Conservation (phyloP, 1,284 basidiomycete genomes). For the Ceratobasidium sp. region DNA sequence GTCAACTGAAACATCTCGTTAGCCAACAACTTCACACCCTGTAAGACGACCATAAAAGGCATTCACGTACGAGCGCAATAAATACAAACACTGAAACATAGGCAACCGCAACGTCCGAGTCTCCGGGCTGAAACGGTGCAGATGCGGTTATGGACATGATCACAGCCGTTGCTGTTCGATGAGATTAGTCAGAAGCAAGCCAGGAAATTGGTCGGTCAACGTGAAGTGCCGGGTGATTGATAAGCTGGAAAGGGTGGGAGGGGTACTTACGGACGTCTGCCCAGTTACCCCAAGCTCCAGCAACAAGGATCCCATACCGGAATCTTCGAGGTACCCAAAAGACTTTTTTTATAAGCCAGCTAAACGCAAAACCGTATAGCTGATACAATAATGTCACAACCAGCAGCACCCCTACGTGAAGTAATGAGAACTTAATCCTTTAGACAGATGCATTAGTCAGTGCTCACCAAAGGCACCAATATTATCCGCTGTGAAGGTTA, state of each 20-base stretch:
- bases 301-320: conserved; percentile 70
- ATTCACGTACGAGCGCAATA: conserved; percentile 59
- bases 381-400: conserved; percentile 66
- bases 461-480: conserved; percentile 62
- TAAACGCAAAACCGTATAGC: conserved; percentile 64
- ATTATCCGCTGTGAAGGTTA: conserved; percentile 74
- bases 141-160: conserved; percentile 65
- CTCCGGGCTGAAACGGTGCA: conserved; percentile 64
- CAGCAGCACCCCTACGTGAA: conserved; percentile 63
- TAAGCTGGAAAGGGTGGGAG: not conserved
- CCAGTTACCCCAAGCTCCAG: conserved; percentile 72
- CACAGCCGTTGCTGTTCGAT: conserved; percentile 66
- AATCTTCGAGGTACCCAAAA: conserved; percentile 85
- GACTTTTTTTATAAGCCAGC: conserved; percentile 68
- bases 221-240: not conserved
- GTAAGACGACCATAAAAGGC: not conserved
- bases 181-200: too few species aligned
- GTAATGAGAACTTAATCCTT: conserved; percentile 38
- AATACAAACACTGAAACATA: conserved; percentile 65
- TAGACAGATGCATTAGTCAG: conserved; percentile 45
- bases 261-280: conserved; percentile 71
- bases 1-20: conserved; percentile 56
- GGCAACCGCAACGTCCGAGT: conserved; percentile 69
- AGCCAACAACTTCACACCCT: not conserved
- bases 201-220: too few species aligned